A percentile compares a stretch with the other conserved stretches of the same genome.
Evolutionary conservation across 306 rosid genomes (phyloP).

Genomic region (Cicer yamashitae): DNA sequence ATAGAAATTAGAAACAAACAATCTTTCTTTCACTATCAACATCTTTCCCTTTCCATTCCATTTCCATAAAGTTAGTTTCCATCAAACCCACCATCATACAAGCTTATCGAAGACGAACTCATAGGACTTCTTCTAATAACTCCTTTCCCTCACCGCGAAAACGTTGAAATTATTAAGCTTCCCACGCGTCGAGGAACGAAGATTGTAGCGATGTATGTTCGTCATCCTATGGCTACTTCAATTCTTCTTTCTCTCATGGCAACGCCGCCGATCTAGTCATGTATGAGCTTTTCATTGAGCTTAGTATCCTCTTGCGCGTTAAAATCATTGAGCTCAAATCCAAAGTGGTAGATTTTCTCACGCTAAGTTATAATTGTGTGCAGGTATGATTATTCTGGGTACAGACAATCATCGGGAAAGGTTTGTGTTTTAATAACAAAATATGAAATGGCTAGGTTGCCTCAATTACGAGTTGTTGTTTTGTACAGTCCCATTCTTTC

Average conservation of each 20-base stretch:
- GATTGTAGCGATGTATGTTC: constrained; percentile 76
- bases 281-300: constrained; percentile 90
- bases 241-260: constrained; percentile 90
- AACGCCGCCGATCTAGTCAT: constrained; percentile 99
- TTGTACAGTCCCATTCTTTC: constrained; percentile 95
- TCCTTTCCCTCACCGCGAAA: constrained; percentile 86
- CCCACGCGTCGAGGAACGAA: constrained; percentile 85
- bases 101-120: constrained; percentile 59
- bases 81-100: constrained; percentile 88
- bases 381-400: constrained; percentile 97
- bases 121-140: constrained; percentile 79
- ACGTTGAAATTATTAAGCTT: constrained; percentile 78
- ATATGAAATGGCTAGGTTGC: constrained; percentile 59
- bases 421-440: constrained; percentile 56
- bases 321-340: constrained; percentile 56
- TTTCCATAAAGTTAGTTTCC: constrained; percentile 61
- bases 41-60: constrained; percentile 36
- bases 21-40: constrained; percentile 46
- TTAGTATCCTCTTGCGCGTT: constrained; percentile 84
- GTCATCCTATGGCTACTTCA: constrained; percentile 89
- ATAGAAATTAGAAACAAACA: not conserved
- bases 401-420: constrained; percentile 96
- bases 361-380: constrained; percentile 42
- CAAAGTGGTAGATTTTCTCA: constrained; percentile 30
- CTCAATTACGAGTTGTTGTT: constrained; percentile 86